Evolutionary conservation across 352 stramenopile genomes (phyloP).

Genomic region (Globisporangium mamillatum): DNA sequence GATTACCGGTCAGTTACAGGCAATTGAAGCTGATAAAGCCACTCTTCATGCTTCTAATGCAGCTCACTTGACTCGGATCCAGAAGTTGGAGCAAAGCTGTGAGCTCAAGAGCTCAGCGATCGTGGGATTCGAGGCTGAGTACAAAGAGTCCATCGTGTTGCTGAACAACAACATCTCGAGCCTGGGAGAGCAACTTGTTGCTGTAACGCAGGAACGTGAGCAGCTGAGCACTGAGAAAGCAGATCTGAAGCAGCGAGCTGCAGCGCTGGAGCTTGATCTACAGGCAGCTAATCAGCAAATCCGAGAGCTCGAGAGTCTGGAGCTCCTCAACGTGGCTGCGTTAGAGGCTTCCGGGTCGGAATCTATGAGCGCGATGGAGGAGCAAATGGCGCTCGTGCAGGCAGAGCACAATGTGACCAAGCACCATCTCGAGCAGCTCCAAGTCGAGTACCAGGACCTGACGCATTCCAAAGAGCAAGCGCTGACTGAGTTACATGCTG

Average conservation of each 20-base stretch:
- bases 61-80: neutral
- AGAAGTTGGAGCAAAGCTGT: constrained; percentile 1
- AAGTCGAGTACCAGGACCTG: neutral
- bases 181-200: neutral
- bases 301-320: neutral
- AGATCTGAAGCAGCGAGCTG: neutral
- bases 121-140: neutral
- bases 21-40: neutral
- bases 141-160: neutral
- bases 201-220: neutral
- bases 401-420: neutral
- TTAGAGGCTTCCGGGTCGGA: neutral
- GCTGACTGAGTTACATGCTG: neutral
- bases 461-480: neutral
- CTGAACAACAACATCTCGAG: constrained; percentile 4
- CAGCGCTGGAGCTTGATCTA: neutral
- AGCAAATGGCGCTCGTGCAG: neutral
- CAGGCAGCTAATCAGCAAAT: neutral
- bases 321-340: neutral
- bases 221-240: neutral
- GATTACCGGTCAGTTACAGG: neutral
- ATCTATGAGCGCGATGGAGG: neutral
- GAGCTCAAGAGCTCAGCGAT: neutral
- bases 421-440: neutral
- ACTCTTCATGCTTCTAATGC: neutral